A percentile compares a stretch with the other conserved stretches of the same genome.
These are phyloP conservation scores for Calonectria pseudoreteaudii DNA, from an alignment of 2,329 filamentous ascomycete genomes.

Conservation along the genomic window DNA sequence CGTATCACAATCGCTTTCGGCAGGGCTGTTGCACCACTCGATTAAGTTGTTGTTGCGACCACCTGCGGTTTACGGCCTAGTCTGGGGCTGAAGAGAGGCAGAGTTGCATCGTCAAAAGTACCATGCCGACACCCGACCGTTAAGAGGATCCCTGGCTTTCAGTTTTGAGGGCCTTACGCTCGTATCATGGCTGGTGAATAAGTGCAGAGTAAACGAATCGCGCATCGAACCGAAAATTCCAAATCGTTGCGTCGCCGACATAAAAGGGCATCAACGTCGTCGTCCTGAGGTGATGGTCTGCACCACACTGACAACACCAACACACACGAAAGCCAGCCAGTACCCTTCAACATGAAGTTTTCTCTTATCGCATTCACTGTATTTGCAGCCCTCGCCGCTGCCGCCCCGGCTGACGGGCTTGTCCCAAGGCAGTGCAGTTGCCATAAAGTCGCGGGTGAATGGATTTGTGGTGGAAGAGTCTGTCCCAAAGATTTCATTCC, in stretches of 20 bases:
- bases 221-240: neutral
- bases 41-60: neutral
- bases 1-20: neutral
- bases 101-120: slow-evolving; percentile 3
- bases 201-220: neutral
- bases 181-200: neutral
- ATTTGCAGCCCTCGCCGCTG: neutral
- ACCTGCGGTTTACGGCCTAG: slow-evolving; percentile 4
- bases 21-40: neutral
- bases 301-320: neutral
- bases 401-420: neutral
- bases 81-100: slow-evolving; percentile 5
- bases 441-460: neutral
- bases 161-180: neutral
- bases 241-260: neutral
- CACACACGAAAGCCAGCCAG: neutral
- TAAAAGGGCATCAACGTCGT: neutral
- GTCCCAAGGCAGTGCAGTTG: neutral
- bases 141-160: neutral
- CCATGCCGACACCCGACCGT: neutral
- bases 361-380: neutral
- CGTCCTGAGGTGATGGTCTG: neutral
- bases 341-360: neutral
- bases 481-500: slow-evolving; percentile 1
- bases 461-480: neutral